These are phyloP conservation scores for Pseudogymnoascus sp. DNA, from an alignment of 2,329 filamentous ascomycete species.

Conservation along the genomic window DNA sequence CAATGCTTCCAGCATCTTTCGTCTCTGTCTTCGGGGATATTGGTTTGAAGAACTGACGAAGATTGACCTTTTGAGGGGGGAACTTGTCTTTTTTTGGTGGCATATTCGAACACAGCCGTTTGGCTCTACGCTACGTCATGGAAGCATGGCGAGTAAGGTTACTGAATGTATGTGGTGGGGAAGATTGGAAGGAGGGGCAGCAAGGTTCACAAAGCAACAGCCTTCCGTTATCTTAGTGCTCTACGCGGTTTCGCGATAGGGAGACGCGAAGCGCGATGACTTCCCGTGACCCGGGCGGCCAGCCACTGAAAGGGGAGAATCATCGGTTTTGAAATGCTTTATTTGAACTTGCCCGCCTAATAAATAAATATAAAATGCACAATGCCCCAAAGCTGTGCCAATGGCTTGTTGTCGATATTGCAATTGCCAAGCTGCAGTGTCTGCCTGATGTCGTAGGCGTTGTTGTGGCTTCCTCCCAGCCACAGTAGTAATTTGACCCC, in stretches of 20 bases:
- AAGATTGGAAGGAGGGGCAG: not conserved
- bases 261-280: not conserved
- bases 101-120: slow-evolving; percentile 1
- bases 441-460: not conserved
- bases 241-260: not conserved
- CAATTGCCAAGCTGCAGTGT: not conserved
- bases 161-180: slow-evolving; percentile 1
- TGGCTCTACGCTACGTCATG: not conserved
- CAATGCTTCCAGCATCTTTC: not conserved
- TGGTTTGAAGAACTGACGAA: slow-evolving; percentile 47
- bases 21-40: slow-evolving; percentile 56
- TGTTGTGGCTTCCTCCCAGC: not conserved
- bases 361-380: not conserved
- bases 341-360: not conserved
- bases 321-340: slow-evolving; percentile 12
- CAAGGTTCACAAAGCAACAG: not conserved
- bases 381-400: not conserved
- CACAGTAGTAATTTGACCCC: not conserved
- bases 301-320: slow-evolving; percentile 17
- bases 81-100: not conserved
- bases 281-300: slow-evolving; percentile 9
- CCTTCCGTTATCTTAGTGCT: slow-evolving; percentile 5
- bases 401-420: not conserved
- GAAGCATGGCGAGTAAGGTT: not conserved
- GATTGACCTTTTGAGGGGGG: slow-evolving; percentile 7